Conservation (phyloP, 306 rosid species). For the Cucurbita moschata region DNA sequence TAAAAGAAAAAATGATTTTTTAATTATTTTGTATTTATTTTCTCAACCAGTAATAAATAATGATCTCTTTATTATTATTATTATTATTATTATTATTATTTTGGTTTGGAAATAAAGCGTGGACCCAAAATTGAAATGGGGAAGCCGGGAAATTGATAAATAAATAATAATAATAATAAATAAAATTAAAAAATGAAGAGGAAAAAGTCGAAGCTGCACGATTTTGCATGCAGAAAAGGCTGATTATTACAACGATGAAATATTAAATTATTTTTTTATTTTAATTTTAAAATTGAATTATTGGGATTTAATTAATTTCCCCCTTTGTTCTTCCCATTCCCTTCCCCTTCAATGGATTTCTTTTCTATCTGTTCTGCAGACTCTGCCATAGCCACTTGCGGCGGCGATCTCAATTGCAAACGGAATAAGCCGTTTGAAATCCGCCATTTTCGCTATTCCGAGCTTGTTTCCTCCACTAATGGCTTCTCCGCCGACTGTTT, state of each 20-base stretch:
- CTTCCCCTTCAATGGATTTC: slow-evolving; percentile 37
- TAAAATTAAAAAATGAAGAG: neutral
- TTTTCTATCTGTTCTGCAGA: slow-evolving; percentile 58
- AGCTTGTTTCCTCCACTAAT: slow-evolving; percentile 41
- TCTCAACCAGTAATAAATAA: neutral
- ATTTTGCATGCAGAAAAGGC: slow-evolving; percentile 30
- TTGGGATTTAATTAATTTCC: no score
- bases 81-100: neutral
- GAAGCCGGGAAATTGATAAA: neutral
- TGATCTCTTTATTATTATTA: neutral
- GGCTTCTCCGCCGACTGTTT: slow-evolving; percentile 50
- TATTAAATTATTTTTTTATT: neutral
- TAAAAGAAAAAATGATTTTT: neutral
- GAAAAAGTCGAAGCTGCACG: slow-evolving; percentile 19
- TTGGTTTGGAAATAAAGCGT: neutral
- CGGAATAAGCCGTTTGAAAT: slow-evolving; percentile 13
- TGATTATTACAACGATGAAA: neutral
- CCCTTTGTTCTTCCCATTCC: neutral
- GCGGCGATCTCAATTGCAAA: slow-evolving; percentile 40
- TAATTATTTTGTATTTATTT: no score
- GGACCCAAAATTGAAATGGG: neutral
- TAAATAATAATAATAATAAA: neutral
- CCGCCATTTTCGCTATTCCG: slow-evolving; percentile 31
- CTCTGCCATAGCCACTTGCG: slow-evolving; percentile 64
- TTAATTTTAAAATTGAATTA: no score